A percentile compares a stretch with the other conserved stretches of the same genome.
Evolutionary conservation across 73 alveolate genomes (phyloP).

Genomic region (Paramecium caudatum): DNA sequence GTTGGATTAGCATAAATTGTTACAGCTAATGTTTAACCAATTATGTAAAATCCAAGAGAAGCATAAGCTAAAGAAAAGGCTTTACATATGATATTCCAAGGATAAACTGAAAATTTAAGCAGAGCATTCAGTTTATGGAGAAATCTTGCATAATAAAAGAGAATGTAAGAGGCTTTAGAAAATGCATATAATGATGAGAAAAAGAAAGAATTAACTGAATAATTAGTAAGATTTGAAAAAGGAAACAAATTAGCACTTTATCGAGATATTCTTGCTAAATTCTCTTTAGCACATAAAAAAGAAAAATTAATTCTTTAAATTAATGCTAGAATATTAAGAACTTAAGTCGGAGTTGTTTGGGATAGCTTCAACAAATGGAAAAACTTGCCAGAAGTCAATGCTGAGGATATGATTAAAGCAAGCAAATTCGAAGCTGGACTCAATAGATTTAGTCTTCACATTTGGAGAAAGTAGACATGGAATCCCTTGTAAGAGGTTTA

Average conservation of each 20-base stretch:
- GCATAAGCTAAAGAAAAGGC: not conserved
- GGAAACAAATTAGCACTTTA: not conserved
- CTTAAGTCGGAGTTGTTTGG: not conserved
- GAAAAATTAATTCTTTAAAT: not conserved
- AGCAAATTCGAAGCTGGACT: not conserved
- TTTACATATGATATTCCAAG: not conserved
- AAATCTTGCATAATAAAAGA: not conserved
- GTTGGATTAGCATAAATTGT: constrained; percentile 26
- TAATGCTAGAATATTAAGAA: not conserved
- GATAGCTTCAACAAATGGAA: constrained; percentile 26
- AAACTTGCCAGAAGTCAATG: not conserved
- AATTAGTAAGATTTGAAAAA: not conserved
- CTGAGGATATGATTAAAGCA: not conserved
- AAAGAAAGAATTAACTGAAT: not conserved
- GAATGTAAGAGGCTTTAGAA: not conserved
- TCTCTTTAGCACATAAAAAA: not conserved
- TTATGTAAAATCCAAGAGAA: not conserved
- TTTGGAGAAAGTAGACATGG: not conserved
- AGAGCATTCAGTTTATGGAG: constrained; percentile 6
- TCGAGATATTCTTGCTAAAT: not conserved
- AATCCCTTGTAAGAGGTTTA: not conserved
- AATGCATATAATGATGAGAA: not conserved
- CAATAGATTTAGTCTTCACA: not conserved
- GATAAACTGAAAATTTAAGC: not conserved
- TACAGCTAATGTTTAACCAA: constrained; percentile 5